Percentiles rank a stretch among this genome's conserved stretches.
Conservation (phyloP, 2,329 filamentous ascomycete species). For the Pochonia chlamydosporia region DNA sequence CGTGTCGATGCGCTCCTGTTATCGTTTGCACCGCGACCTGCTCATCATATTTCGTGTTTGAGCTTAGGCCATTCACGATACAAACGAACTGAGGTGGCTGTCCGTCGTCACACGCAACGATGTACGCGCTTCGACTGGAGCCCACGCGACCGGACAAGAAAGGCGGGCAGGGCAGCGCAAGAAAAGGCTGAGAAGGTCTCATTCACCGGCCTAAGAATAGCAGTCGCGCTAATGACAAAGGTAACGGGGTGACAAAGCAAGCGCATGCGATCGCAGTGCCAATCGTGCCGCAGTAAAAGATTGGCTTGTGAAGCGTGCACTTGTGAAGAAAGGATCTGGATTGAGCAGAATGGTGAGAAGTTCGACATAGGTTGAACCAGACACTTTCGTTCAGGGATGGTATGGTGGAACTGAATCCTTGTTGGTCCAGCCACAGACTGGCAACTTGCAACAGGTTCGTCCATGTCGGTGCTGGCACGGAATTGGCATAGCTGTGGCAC, state of each 20-base stretch:
- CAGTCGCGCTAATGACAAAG: not conserved
- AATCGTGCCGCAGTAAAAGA: slow-evolving; percentile 5
- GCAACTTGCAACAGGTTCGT: not conserved
- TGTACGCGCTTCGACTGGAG: slow-evolving; percentile 20
- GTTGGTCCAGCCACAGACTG: slow-evolving; percentile 4
- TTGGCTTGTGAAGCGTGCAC: slow-evolving; percentile 2
- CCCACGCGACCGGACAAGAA: slow-evolving; percentile 34
- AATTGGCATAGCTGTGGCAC: not conserved
- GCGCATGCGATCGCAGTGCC: slow-evolving; percentile 12
- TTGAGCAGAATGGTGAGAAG: slow-evolving; percentile 7
- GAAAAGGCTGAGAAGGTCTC: slow-evolving; percentile 1
- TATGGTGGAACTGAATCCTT: slow-evolving; percentile 8
- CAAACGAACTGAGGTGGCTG: slow-evolving; percentile 12
- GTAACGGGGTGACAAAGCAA: not conserved
- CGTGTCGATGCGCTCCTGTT: slow-evolving; percentile 47
- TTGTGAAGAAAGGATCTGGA: slow-evolving; percentile 7
- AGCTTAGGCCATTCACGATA: slow-evolving; percentile 15
- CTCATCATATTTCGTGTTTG: slow-evolving; percentile 48
- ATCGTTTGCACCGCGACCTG: slow-evolving; percentile 46
- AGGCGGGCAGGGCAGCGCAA: slow-evolving; percentile 1
- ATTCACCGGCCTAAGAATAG: slow-evolving; percentile 44
- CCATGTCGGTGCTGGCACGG: not conserved
- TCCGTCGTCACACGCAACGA: slow-evolving; percentile 7
- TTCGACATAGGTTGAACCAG: slow-evolving; percentile 4
- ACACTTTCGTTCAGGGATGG: slow-evolving; percentile 9